Evolutionary conservation across 1,139 yeast species (phyloP).

Genomic region (Debaryomycetaceae sp.): DNA sequence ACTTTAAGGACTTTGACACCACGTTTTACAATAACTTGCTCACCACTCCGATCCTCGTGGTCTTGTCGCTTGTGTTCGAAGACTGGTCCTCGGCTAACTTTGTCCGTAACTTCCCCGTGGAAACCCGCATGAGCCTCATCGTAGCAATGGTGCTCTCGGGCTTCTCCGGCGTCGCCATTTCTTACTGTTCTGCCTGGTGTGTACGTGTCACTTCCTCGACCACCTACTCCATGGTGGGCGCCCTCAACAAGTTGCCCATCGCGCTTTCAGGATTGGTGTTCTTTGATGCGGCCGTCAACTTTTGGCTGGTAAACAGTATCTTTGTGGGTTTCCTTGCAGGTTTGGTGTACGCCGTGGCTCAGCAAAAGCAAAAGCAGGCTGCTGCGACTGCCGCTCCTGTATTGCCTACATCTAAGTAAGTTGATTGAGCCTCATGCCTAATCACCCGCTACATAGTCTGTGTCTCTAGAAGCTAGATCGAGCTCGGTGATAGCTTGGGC

Average conservation of each 20-base stretch:
- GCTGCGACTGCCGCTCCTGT: constrained; percentile 25
- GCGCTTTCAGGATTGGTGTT: constrained; percentile 89
- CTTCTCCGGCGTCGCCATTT: constrained; percentile 87
- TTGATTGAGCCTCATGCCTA: not conserved
- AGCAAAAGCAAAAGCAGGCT: constrained; percentile 54
- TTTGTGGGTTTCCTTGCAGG: constrained; percentile 91
- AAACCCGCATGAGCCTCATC: constrained; percentile 54
- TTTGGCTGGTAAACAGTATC: constrained; percentile 83
- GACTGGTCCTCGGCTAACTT: constrained; percentile 86
- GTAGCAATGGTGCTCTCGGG: constrained; percentile 87
- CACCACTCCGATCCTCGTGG: constrained; percentile 77
- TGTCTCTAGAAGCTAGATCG: too few relatives aligned
- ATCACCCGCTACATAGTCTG: too few relatives aligned
- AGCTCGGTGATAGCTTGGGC: too few relatives aligned
- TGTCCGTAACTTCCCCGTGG: constrained; percentile 66
- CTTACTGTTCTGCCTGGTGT: constrained; percentile 99
- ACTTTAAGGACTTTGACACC: constrained; percentile 96
- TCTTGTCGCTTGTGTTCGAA: constrained; percentile 69
- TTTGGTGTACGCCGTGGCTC: constrained; percentile 86
- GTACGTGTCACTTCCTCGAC: constrained; percentile 97
- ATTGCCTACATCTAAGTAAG: constrained; percentile 21
- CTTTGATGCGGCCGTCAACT: constrained; percentile 91
- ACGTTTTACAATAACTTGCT: constrained; percentile 95
- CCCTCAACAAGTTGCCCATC: constrained; percentile 93
- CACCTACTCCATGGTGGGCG: constrained; percentile 98